These are phyloP conservation scores for Sporothrix inflata DNA, from an alignment of 2,329 filamentous ascomycete genomes.

Conservation along the genomic window DNA sequence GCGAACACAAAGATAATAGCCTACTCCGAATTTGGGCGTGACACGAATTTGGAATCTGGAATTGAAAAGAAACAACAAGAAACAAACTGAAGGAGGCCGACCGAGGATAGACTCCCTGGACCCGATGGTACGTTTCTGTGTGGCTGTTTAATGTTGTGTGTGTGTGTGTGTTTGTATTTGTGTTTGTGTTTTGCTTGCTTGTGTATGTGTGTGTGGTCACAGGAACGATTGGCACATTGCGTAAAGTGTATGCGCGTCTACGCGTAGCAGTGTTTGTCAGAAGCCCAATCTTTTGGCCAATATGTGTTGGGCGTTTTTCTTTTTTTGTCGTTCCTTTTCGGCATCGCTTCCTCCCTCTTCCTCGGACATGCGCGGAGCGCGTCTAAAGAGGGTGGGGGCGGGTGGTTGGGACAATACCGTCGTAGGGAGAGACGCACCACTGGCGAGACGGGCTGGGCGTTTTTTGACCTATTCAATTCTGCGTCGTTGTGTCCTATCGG, in stretches of 20 bases:
- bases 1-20: not conserved
- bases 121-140: not conserved
- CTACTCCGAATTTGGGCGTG: not conserved
- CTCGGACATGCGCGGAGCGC: conserved; percentile 8
- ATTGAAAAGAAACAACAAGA: not conserved
- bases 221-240: not conserved
- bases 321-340: not conserved
- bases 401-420: not conserved
- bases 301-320: not conserved
- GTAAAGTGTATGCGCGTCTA: not conserved
- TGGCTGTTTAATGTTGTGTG: conserved; percentile 3
- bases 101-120: not conserved
- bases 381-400: not conserved
- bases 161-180: not conserved
- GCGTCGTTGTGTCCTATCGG: not conserved
- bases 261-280: not conserved
- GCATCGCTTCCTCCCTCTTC: not conserved
- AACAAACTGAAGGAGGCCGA: not conserved
- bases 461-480: not conserved
- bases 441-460: not conserved
- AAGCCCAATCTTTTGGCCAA: not conserved
- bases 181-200: not conserved
- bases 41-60: not conserved
- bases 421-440: not conserved
- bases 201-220: too few relatives aligned